phyloP scores from a whole-genome alignment of 108 stramenopile genomes.

The Fragilariopsis cylindrus region DNA sequence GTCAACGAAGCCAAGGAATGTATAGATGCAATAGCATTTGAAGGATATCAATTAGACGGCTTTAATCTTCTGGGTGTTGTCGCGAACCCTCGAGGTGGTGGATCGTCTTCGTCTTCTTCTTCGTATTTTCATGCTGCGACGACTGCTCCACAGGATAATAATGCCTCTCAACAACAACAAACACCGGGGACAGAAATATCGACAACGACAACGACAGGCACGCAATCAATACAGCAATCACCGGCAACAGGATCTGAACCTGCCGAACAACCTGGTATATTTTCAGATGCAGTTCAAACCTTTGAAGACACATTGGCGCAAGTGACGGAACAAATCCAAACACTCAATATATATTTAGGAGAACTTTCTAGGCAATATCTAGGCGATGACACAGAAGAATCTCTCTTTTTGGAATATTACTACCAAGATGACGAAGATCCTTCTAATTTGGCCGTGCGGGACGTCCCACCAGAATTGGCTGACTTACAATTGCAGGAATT shows the following conservation, averaged over 20 bases:
- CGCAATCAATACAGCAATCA: not conserved
- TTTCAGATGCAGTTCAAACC: slow-evolving; percentile 43
- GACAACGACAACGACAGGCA: not conserved
- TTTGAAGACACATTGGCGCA: slow-evolving; percentile 45
- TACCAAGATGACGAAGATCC: slow-evolving; percentile 37
- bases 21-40: slow-evolving; percentile 23
- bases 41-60: slow-evolving; percentile 65
- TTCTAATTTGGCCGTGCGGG: slow-evolving; percentile 5
- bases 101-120: slow-evolving; percentile 12
- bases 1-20: slow-evolving; percentile 42
- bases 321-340: slow-evolving; percentile 60
- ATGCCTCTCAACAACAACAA: not conserved
- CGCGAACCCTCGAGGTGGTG: slow-evolving; percentile 64
- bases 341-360: slow-evolving; percentile 47
- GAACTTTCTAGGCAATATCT: slow-evolving; percentile 47
- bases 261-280: slow-evolving; percentile 19
- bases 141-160: not conserved
- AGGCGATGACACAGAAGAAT: slow-evolving; percentile 39
- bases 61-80: slow-evolving; percentile 85
- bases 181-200: not conserved
- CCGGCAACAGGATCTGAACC: not conserved
- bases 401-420: slow-evolving; percentile 40
- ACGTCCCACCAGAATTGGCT: slow-evolving; percentile 38
- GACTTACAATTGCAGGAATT: slow-evolving; percentile 30
- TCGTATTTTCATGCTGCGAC: not conserved